These are phyloP conservation scores for Pinus taeda DNA, from an alignment of 75 land plant species.

Conservation along the genomic window DNA sequence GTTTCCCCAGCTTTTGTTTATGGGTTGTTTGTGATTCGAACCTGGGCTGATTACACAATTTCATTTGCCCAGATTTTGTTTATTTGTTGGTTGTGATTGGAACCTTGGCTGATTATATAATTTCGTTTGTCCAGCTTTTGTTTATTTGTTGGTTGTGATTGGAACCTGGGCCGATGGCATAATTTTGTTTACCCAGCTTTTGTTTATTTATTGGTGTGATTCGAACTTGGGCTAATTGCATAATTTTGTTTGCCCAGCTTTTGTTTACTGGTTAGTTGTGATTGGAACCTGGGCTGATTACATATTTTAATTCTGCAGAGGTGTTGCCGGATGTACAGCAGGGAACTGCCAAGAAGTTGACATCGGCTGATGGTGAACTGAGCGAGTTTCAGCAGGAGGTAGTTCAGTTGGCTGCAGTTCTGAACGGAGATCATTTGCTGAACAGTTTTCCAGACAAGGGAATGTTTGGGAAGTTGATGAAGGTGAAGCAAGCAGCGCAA, in stretches of 20 bases:
- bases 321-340: slow-evolving; percentile 40
- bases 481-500: background rate
- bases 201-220: background rate
- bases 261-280: background rate
- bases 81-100: background rate
- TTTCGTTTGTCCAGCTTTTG: background rate
- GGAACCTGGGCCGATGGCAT: slow-evolving; percentile 74
- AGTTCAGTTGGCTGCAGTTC: slow-evolving; percentile 74
- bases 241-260: background rate
- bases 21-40: background rate
- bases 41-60: too few species aligned
- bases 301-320: slow-evolving; percentile 26
- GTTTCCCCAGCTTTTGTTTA: background rate
- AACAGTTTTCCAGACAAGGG: background rate
- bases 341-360: background rate
- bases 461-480: background rate
- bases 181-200: background rate
- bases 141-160: background rate
- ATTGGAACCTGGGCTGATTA: background rate
- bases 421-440: slow-evolving; percentile 50
- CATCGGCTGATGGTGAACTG: background rate
- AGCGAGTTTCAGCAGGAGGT: slow-evolving; percentile 84
- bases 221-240: background rate
- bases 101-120: background rate
- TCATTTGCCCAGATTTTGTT: too few species aligned